These are phyloP conservation scores for Aspergillus vadensis DNA, from an alignment of 2,329 filamentous ascomycete genomes.

Conservation along the genomic window DNA sequence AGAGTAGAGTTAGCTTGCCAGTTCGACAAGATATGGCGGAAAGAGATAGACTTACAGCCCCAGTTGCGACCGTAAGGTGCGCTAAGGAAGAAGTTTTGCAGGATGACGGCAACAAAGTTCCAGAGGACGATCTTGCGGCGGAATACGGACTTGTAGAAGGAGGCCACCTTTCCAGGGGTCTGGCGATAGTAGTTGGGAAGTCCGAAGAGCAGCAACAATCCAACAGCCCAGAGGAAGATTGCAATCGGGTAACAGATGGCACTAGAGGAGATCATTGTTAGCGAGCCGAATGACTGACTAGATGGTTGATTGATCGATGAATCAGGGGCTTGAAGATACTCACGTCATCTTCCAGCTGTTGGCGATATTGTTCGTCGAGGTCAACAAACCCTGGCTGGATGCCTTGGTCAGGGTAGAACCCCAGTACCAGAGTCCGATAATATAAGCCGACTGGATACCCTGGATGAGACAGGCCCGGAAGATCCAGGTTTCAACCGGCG, in stretches of 20 bases:
- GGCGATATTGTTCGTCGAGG: slow-evolving; percentile 36
- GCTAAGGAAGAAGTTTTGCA: slow-evolving; percentile 68
- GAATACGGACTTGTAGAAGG: slow-evolving; percentile 63
- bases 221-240: slow-evolving; percentile 57
- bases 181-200: slow-evolving; percentile 68
- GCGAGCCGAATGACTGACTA: background rate
- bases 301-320: background rate
- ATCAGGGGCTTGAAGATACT: slow-evolving; percentile 18
- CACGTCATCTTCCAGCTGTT: slow-evolving; percentile 47
- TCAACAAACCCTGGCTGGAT: slow-evolving; percentile 43
- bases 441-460: slow-evolving; percentile 66
- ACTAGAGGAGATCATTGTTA: slow-evolving; percentile 25
- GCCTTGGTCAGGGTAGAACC: slow-evolving; percentile 55
- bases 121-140: slow-evolving; percentile 52
- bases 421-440: slow-evolving; percentile 67
- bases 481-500: slow-evolving; percentile 65
- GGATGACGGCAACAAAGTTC: slow-evolving; percentile 62
- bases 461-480: slow-evolving; percentile 66
- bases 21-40: background rate
- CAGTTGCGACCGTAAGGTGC: slow-evolving; percentile 67
- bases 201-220: slow-evolving; percentile 58
- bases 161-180: slow-evolving; percentile 62
- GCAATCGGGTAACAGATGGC: slow-evolving; percentile 61
- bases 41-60: slow-evolving; percentile 43
- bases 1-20: background rate